Percentiles rank a stretch among this genome's conserved stretches.
Conservation (phyloP, 1,139 yeast genomes). For the Debaryomyces singareniensis region DNA sequence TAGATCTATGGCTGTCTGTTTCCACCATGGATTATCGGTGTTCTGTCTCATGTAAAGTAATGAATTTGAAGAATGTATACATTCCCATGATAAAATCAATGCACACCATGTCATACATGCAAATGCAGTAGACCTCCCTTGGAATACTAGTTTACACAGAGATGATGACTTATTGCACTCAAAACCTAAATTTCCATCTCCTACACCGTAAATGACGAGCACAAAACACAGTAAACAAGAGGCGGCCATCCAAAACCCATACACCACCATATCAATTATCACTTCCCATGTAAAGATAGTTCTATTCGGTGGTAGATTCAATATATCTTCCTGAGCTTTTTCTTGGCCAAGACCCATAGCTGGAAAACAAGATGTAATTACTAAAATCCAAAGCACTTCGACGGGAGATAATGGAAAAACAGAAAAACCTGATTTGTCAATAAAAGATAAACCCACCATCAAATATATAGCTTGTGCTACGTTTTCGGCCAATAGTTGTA, state of each 20-base stretch:
- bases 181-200: constrained; percentile 61
- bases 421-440: constrained; percentile 51
- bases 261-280: constrained; percentile 65
- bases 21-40: constrained; percentile 53
- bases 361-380: constrained; percentile 75
- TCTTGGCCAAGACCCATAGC: constrained; percentile 86
- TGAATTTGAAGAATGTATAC: constrained; percentile 69
- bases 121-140: constrained; percentile 77
- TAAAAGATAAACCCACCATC: constrained; percentile 66
- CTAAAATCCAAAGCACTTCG: constrained; percentile 75
- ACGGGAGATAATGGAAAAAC: constrained; percentile 78
- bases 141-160: constrained; percentile 59
- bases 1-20: constrained; percentile 49
- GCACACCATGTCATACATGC: constrained; percentile 91
- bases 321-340: constrained; percentile 58
- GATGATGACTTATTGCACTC: constrained; percentile 46
- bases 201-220: constrained; percentile 58
- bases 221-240: constrained; percentile 67
- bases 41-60: constrained; percentile 73
- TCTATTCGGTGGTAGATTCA: constrained; percentile 60
- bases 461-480: constrained; percentile 72
- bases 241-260: constrained; percentile 70
- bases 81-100: constrained; percentile 84
- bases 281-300: constrained; percentile 67
- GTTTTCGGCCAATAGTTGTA: constrained; percentile 71